Base-by-base conservation (phyloP, 257 asterid genomes). In the Avicennia marina region DNA sequence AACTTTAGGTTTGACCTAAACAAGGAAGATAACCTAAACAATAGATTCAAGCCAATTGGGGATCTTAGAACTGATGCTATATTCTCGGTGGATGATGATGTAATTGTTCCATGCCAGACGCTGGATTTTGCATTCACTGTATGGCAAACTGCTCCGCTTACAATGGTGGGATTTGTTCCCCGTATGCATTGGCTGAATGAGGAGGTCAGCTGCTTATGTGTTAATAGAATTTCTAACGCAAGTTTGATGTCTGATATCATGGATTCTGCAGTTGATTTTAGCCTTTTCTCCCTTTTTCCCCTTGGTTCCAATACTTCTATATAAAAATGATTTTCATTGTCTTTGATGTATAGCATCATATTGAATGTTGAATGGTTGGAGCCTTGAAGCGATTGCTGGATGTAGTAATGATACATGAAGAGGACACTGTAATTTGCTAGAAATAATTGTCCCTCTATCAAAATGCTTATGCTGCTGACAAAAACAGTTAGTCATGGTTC, bases 151-250 rank as follows among this genome's bases (percentile, higher is more conserved):
- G 85, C 87, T 44, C 79, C 91, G 2, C 63, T 41, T 41, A 75
- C 85, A n/a, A 77, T 80, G 85, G 83, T 80, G 25, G 91, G 91
- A 25, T 83, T 80, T 62, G 85, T 83, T 44, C 91, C 91, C 8
- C 87, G 86, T 24, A 68, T 78, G 78, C 93, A 80, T 70, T 83
- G 83, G 88, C 68, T 66, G 65, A 69, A 63, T 44, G 53, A 65
- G 45, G 73, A 75, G 85, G 93, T 83, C 27, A 60, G 80, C 24
- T 38, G 32, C 56, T 48, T 46, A 13, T 6, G 0, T 45, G 19
- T 17, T 17, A 40, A 7, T 51, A 17, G n/a, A 43, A 12, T 22
- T 1, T 40, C 44, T 29, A 11, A 7, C 18, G 15, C 24, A 24
- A n/a, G 47, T 53, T 49, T 42, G n/a, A 19, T 11, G 22, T 53